Conservation (phyloP, 345 rosid genomes). For the Excoecaria cochinchinensis region DNA sequence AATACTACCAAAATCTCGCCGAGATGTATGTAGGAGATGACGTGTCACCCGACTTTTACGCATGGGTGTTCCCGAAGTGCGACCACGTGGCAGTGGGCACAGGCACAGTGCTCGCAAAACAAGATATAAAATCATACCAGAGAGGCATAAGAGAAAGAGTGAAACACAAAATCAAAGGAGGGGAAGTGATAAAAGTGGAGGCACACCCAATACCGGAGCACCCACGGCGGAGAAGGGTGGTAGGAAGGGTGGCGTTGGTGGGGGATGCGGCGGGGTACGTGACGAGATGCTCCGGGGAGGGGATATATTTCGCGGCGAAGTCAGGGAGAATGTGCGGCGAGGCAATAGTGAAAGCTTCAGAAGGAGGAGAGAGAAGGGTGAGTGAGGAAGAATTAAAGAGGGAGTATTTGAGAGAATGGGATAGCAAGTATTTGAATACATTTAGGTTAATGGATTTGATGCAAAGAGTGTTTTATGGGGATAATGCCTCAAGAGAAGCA, state of each 20-base stretch:
- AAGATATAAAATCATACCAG: conserved; percentile 43
- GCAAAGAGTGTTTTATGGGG: conserved; percentile 54
- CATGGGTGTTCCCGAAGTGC: conserved; percentile 73
- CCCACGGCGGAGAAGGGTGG: conserved; percentile 50
- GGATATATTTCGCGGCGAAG: conserved; percentile 73
- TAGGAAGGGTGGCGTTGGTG: conserved; percentile 57
- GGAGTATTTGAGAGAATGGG: conserved; percentile 60
- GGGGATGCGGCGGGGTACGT: conserved; percentile 78
- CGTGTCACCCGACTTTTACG: conserved; percentile 78
- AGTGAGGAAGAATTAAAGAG: conserved; percentile 54
- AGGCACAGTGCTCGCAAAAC: conserved; percentile 48
- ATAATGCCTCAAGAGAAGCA: conserved; percentile 52
- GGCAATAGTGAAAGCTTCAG: conserved; percentile 59
- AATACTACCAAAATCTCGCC: conserved; percentile 54
- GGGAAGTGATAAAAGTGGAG: conserved; percentile 59
- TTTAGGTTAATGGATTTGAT: conserved; percentile 54
- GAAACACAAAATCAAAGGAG: conserved; percentile 46
- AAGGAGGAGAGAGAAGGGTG: conserved; percentile 44
- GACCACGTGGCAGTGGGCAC: conserved; percentile 82
- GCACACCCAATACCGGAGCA: conserved; percentile 82
- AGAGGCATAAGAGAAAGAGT: conserved; percentile 50
- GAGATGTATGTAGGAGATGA: conserved; percentile 71
- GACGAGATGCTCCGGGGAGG: conserved; percentile 64
- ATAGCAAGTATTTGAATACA: conserved; percentile 37
- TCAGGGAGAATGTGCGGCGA: conserved; percentile 66